Conservation (phyloP, 495 filamentous ascomycete species). For the Xeromyces bisporus region DNA sequence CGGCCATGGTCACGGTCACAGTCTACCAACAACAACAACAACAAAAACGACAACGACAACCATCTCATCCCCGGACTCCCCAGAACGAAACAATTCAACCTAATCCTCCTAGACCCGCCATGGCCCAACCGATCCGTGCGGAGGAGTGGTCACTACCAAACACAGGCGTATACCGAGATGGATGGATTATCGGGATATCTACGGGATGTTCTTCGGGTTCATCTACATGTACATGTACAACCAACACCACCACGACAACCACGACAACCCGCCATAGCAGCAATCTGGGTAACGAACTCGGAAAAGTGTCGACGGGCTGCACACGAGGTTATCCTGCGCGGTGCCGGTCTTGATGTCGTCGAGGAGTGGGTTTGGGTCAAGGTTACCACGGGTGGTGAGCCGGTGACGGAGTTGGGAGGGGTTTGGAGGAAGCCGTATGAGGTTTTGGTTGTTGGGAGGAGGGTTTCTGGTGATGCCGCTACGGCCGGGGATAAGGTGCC, state of each 20-base stretch:
- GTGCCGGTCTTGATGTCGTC: slow-evolving; percentile 43
- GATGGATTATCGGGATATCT: slow-evolving; percentile 14
- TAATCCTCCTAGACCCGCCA: slow-evolving; percentile 79
- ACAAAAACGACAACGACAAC: too few relatives aligned
- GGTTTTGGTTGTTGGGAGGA: slow-evolving; percentile 52
- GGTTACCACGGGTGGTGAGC: slow-evolving; percentile 50
- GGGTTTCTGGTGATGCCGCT: slow-evolving; percentile 4
- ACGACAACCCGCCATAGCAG: slow-evolving; percentile 22
- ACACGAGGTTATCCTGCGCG: slow-evolving; percentile 38
- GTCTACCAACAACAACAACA: slow-evolving; percentile 8
- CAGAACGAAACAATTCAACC: slow-evolving; percentile 38
- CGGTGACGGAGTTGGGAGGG: slow-evolving; percentile 49
- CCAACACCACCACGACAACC: slow-evolving; percentile 1
- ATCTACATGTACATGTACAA: slow-evolving; percentile 8
- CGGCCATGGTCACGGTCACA: slow-evolving; percentile 5
- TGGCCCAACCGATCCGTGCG: slow-evolving; percentile 85
- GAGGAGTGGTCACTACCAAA: slow-evolving; percentile 49
- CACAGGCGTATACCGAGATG: slow-evolving; percentile 24
- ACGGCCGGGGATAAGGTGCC: slow-evolving; percentile 1
- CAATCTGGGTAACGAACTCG: slow-evolving; percentile 84
- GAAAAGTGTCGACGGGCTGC: slow-evolving; percentile 39
- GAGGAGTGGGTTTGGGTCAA: slow-evolving; percentile 96
- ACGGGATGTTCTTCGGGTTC: slow-evolving; percentile 13
- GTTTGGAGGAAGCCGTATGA: slow-evolving; percentile 79
- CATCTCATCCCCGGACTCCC: slow-evolving; percentile 15